Conservation (phyloP, 768 basidiomycete species). For the Goffeauzyma gilvescens region DNA sequence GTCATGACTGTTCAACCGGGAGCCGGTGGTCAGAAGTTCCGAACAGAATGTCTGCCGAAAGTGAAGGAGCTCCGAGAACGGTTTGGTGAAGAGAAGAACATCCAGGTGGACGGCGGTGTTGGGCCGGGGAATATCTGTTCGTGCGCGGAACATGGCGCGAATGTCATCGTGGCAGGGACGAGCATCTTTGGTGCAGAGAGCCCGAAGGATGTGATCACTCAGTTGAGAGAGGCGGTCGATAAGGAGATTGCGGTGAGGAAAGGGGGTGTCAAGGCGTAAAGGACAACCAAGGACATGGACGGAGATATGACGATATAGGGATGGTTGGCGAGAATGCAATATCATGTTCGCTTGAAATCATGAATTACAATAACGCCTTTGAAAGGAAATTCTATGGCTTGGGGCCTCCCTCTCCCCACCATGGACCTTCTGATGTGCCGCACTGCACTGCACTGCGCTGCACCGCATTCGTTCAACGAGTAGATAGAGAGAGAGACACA, state of each 20-base stretch:
- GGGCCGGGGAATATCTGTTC: conserved; percentile 67
- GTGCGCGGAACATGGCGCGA: conserved; percentile 79
- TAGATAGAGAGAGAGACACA: too few species aligned
- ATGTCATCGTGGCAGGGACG: conserved; percentile 94
- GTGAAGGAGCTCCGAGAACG: conserved; percentile 71
- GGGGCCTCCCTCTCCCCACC: too few species aligned
- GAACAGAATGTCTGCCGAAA: conserved; percentile 80
- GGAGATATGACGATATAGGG: too few species aligned
- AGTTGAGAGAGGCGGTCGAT: conserved; percentile 51
- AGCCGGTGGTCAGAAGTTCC: conserved; percentile 87
- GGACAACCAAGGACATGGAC: too few species aligned
- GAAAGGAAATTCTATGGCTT: too few species aligned
- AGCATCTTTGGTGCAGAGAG: conserved; percentile 72
- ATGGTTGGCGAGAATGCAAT: too few species aligned
- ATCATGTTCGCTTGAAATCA: too few species aligned
- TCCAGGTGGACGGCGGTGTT: conserved; percentile 97
- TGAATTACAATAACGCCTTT: too few species aligned
- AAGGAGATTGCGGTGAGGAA: conserved; percentile 29
- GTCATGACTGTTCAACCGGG: conserved; percentile 98
- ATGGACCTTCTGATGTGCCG: too few species aligned
- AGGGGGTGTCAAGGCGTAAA: too few species aligned
- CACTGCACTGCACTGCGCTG: too few species aligned
- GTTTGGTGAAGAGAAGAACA: conserved; percentile 73
- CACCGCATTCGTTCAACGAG: too few species aligned
- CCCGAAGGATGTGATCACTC: conserved; percentile 56